A percentile compares a stretch with the other conserved stretches of the same genome.
phyloP scores from a whole-genome alignment of 495 filamentous ascomycete genomes.

The Durotheca rogersii region DNA sequence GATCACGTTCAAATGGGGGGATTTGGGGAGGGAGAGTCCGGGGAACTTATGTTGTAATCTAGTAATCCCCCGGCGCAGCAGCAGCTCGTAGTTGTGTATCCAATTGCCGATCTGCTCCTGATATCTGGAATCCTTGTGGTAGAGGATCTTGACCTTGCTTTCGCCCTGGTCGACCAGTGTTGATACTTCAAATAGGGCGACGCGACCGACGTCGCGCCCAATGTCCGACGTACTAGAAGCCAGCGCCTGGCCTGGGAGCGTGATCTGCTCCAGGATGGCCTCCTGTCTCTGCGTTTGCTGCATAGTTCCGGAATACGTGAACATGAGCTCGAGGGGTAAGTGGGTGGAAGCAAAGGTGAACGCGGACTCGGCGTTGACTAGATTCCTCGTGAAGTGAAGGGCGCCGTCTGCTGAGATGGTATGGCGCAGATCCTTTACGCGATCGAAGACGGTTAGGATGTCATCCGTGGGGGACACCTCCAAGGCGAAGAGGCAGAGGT shows the following conservation, averaged over 20 bases:
- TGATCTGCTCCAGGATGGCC: conserved; percentile 59
- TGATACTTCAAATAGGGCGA: conserved; percentile 66
- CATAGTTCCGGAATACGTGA: conserved; percentile 67
- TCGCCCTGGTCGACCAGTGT: conserved; percentile 58
- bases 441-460: conserved; percentile 42
- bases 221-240: conserved; percentile 58
- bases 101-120: conserved; percentile 58
- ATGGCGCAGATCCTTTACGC: conserved; percentile 44
- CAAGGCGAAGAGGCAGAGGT: conserved; percentile 42
- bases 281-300: conserved; percentile 63
- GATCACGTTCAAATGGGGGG: conserved; percentile 62
- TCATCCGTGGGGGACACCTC: conserved; percentile 40
- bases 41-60: conserved; percentile 50
- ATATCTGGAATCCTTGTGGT: conserved; percentile 60
- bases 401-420: conserved; percentile 47
- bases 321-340: conserved; percentile 68
- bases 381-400: conserved; percentile 43
- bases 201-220: conserved; percentile 53
- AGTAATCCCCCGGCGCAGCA: conserved; percentile 53
- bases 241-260: conserved; percentile 42
- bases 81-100: conserved; percentile 59
- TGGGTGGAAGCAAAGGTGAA: conserved; percentile 46
- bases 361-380: conserved; percentile 28
- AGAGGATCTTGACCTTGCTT: conserved; percentile 64
- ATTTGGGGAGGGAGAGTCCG: conserved; percentile 60